phyloP scores from a whole-genome alignment of 768 basidiomycete genomes.

The Rhodotorula diobovata region DNA sequence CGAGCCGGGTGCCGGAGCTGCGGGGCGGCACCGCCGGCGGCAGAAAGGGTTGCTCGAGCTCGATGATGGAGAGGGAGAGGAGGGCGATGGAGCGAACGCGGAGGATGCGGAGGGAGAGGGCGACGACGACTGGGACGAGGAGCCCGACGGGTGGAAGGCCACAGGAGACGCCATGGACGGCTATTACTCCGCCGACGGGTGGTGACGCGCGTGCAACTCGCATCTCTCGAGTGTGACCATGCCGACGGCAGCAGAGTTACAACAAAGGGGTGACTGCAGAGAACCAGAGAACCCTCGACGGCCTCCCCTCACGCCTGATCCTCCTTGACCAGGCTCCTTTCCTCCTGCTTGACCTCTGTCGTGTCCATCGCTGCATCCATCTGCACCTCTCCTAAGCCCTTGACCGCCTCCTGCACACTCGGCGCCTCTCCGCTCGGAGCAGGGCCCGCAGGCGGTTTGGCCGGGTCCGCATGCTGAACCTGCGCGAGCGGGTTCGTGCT shows the following conservation, averaged over 20 bases:
- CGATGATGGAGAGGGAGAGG: neutral
- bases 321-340: neutral
- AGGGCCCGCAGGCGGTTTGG: neutral
- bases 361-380: neutral
- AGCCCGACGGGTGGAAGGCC: constrained; percentile 34
- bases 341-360: constrained; percentile 3
- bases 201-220: neutral
- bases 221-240: too few relatives aligned
- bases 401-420: constrained; percentile 12
- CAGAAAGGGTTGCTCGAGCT: constrained; percentile 21
- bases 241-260: too few relatives aligned
- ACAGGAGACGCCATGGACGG: constrained; percentile 36
- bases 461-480: neutral
- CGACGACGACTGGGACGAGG: constrained; percentile 40
- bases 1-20: constrained; percentile 4
- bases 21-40: neutral
- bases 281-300: neutral
- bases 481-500: neutral
- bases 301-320: neutral
- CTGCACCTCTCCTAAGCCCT: constrained; percentile 1
- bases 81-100: neutral
- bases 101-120: constrained; percentile 4
- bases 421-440: neutral
- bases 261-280: neutral
- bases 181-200: constrained; percentile 22